phyloP scores from a whole-genome alignment of 176 grass and related monocot species.

The Paspalum vaginatum region DNA sequence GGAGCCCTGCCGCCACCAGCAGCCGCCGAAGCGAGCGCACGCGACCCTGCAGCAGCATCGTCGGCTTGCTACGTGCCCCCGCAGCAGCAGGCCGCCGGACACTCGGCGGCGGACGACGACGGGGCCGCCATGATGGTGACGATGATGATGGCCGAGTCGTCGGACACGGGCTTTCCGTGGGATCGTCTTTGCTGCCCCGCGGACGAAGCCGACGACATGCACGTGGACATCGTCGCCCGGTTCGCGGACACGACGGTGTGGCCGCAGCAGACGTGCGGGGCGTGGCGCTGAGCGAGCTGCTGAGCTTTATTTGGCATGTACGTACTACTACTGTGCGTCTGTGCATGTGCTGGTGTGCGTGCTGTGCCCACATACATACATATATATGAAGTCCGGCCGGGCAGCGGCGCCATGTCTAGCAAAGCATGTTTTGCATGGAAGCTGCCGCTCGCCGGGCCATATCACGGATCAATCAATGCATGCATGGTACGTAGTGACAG shows the following conservation, averaged over 20 bases:
- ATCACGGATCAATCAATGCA: neutral
- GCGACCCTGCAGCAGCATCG: neutral
- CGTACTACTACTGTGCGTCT: neutral
- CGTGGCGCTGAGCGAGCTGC: too few relatives aligned
- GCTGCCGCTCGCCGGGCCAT: neutral
- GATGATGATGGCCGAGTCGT: neutral
- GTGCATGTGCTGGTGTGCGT: too few relatives aligned
- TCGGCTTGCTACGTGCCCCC: neutral
- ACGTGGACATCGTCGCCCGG: neutral
- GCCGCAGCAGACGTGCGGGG: neutral
- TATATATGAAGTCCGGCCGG: too few relatives aligned
- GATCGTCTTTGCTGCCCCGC: neutral
- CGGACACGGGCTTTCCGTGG: neutral
- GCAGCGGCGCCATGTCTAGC: neutral
- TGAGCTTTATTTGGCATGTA: too few relatives aligned
- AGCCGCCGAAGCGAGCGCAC: neutral
- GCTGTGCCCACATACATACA: too few relatives aligned
- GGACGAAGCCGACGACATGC: neutral
- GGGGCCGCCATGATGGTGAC: neutral
- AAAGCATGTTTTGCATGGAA: neutral
- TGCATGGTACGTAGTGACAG: neutral
- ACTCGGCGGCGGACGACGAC: neutral
- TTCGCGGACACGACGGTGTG: constrained; percentile 27
- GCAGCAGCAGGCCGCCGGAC: neutral
- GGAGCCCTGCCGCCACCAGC: neutral